Evolutionary conservation across 768 basidiomycete genomes (phyloP).

Genomic region (Kockovaella imperatae): DNA sequence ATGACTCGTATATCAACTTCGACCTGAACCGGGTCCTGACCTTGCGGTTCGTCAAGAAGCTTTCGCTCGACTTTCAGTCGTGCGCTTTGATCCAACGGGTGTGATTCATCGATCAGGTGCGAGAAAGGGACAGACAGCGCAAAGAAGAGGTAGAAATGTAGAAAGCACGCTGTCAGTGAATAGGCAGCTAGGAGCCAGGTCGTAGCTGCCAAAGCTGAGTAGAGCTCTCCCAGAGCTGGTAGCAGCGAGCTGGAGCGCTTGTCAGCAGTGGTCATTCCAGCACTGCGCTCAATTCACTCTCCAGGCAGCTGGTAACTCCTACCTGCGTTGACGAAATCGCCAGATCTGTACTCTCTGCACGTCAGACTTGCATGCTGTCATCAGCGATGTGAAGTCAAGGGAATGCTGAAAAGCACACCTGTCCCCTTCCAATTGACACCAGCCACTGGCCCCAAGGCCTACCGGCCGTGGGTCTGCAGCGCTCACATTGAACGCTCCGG

Average conservation of each 20-base stretch:
- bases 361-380: slow-evolving; percentile 6
- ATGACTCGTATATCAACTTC: slow-evolving; percentile 29
- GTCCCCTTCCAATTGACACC: slow-evolving; percentile 19
- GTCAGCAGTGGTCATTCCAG: background rate
- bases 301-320: slow-evolving; percentile 7
- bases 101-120: slow-evolving; percentile 18
- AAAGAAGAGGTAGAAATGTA: slow-evolving; percentile 36
- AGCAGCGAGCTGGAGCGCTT: slow-evolving; percentile 10
- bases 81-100: slow-evolving; percentile 54
- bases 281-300: slow-evolving; percentile 3
- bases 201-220: slow-evolving; percentile 15
- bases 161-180: slow-evolving; percentile 15
- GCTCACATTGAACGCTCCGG: slow-evolving; percentile 16
- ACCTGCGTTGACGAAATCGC: slow-evolving; percentile 14
- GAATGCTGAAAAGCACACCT: slow-evolving; percentile 7
- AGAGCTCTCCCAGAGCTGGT: slow-evolving; percentile 6
- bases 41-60: background rate
- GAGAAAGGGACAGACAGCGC: slow-evolving; percentile 27
- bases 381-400: background rate
- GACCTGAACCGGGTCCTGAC: slow-evolving; percentile 5
- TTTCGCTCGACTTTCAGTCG: slow-evolving; percentile 57
- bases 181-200: slow-evolving; percentile 24
- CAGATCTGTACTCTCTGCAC: slow-evolving; percentile 7
- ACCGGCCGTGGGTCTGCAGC: slow-evolving; percentile 7
- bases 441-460: slow-evolving; percentile 21